Conservation (phyloP, 164 flowering plant genomes). For the Buxus sempervirens region DNA sequence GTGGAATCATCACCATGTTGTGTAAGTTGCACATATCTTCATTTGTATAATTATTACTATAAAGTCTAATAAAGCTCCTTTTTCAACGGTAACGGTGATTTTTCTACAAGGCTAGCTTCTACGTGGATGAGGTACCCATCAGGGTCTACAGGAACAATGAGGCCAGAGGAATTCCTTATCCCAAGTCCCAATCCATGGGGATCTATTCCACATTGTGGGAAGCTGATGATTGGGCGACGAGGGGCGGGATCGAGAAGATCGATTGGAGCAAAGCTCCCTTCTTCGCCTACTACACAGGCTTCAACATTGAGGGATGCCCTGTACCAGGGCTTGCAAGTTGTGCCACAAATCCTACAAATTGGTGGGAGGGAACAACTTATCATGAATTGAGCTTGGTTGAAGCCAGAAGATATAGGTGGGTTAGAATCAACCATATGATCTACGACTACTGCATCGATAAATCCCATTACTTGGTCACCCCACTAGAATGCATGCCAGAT, state of each 20-base stretch:
- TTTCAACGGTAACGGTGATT: background rate
- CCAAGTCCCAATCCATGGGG: constrained; percentile 19
- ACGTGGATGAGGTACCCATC: constrained; percentile 19
- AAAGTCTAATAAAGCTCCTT: too few species aligned
- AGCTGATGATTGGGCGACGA: constrained; percentile 23
- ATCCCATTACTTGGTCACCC: constrained; percentile 13
- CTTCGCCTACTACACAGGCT: constrained; percentile 18
- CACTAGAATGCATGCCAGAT: constrained; percentile 21
- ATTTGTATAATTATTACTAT: too few species aligned
- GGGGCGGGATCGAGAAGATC: constrained; percentile 25
- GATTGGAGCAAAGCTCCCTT: constrained; percentile 25
- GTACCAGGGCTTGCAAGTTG: constrained; percentile 8
- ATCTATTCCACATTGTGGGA: constrained; percentile 20
- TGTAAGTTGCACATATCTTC: constrained; percentile 35
- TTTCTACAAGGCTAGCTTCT: constrained; percentile 29
- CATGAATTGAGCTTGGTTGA: constrained; percentile 13
- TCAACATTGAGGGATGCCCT: constrained; percentile 18
- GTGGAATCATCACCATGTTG: constrained; percentile 45
- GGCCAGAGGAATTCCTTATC: constrained; percentile 17
- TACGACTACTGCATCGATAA: constrained; percentile 27
- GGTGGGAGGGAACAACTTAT: constrained; percentile 16
- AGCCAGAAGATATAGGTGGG: constrained; percentile 21
- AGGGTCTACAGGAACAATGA: constrained; percentile 24
- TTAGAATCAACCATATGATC: constrained; percentile 20
- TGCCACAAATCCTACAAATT: constrained; percentile 2